Base-by-base conservation (phyloP, 768 basidiomycete species). In the Brasilioporus rufonigricans region DNA sequence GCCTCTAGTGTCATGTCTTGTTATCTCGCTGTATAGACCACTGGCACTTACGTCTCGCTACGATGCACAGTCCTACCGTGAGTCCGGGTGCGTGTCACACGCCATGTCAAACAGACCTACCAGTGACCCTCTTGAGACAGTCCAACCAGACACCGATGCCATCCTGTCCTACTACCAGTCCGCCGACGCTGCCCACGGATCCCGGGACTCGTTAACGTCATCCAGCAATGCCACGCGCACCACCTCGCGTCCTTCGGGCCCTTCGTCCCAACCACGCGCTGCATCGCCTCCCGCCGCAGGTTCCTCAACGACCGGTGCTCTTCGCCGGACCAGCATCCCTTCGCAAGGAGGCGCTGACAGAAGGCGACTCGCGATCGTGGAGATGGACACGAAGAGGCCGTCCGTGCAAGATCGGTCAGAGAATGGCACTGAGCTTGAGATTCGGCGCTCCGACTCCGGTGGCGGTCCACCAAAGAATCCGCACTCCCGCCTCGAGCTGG, bases 341-440 rank as follows among this genome's bases (percentile, higher is more conserved):
- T 81, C 86, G 1, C 78, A 81, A 64, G 83, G 82, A 55, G 78
- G 80, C 60, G 73, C 78, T 49, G 86, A 87, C 71, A 80, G 86
- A 62, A 77, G 87, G 47, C 76, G 85, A 54, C 73, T 87, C 47
- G 85, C 85, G 41, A 82, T 89, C 57, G 80, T 89, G 36, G 77
- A 87, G 69, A 76, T 84, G 77, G 80, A 82, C 68, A 52, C 73
- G 32, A 36, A 41, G 16, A 48, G 44, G 27, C 23, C 51, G 19
- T 48, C 77, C 48, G 57, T 61, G 14, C 64, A 65, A 43, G 63
- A 64, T 58, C 69, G 60, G 41, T 55, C 65, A 51, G 61, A 56
- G 50, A 71, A 65, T 59, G 19, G 55, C 55, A 44, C 59, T 46
- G 32, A 35, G 19, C 54, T 33, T 61, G 48, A 41, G 3, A 23